phyloP scores from a whole-genome alignment of 1,284 basidiomycete genomes.

The Puccinia sorghi region DNA sequence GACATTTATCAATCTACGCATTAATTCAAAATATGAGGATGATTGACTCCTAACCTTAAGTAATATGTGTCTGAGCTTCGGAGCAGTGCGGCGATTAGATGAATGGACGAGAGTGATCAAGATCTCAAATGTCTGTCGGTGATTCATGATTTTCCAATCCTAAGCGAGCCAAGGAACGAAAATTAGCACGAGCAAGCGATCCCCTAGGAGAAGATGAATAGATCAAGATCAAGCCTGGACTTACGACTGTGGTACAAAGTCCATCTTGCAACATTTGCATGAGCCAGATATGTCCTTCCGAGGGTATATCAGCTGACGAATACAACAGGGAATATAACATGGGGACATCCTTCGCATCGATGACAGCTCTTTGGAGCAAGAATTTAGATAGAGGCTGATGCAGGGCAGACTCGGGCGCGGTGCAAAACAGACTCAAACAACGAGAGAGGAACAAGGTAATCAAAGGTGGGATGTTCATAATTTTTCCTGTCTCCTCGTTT shows the following conservation, averaged over 20 bases:
- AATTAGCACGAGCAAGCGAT: not conserved
- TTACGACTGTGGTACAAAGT: constrained; percentile 64
- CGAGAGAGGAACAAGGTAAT: constrained; percentile 78
- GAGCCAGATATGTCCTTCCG: constrained; percentile 83
- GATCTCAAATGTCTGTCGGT: constrained; percentile 48
- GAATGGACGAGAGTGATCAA: constrained; percentile 40
- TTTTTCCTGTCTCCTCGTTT: not conserved
- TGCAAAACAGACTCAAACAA: constrained; percentile 69
- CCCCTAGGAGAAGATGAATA: not conserved
- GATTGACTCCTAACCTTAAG: constrained; percentile 11
- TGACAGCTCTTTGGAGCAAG: constrained; percentile 74
- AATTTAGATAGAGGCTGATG: constrained; percentile 78
- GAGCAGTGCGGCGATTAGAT: not conserved
- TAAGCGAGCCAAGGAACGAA: constrained; percentile 14
- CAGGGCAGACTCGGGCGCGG: constrained; percentile 73
- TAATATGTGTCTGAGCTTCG: constrained; percentile 21
- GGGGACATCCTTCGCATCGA: constrained; percentile 77
- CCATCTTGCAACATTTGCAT: constrained; percentile 79
- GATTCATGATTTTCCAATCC: constrained; percentile 48
- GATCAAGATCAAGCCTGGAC: constrained; percentile 44
- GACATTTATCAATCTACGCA: not conserved
- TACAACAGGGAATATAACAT: constrained; percentile 83
- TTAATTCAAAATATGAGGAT: not conserved
- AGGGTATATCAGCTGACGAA: constrained; percentile 70
- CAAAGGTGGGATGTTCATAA: constrained; percentile 66